Evolutionary conservation across 1,139 yeast species (phyloP), one percentile per base, ranked within the genome.

Genomic region (Geotrichum phurueaensis): DNA sequence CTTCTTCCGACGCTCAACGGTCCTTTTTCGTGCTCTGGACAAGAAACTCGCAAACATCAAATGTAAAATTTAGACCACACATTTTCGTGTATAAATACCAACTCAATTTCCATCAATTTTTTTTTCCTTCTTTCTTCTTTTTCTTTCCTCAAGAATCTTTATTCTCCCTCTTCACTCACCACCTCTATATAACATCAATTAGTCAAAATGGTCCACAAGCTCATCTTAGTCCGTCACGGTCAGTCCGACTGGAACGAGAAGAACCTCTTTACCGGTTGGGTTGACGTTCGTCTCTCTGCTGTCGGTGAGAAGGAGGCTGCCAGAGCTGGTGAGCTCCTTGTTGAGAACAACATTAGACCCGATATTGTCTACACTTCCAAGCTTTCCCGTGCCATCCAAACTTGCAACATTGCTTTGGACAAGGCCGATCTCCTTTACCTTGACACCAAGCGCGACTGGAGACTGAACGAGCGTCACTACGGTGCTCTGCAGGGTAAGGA

Each of bases 231-330:
- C 56, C 75, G 98, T 84, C 98, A 92, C 94, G 98, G 98, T 74
- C 97, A 92, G 83, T 89, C 96, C 80, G 97, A 89, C 78, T 92
- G 97, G 97, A 92, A 92, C 79, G 96, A 90, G 79, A 89, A 89
- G 84, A 92, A 94, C 84, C 84, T 92, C 71, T 94, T 94, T 86
- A 92, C 98, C 77, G 99, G 99, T 74, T 94, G 99, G 99, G 97
- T 92, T 67, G 98, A 92, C 77, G 96, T 90, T 69, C 83, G 84
- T 75, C 85, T 94, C 76, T 85, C 95, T 62, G 92, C 83, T 65
- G 78, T 82, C 70, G 98, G 98, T 78, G 84, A 82, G 76, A 82
- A 86, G 76, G 98, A 94, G 81, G 98, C 98, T 70, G 81, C 81
- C 70, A 86, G 89, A 77, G 99, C 97, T 69, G 99, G 98, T 78